A percentile compares a stretch with the other conserved stretches of the same genome.
phyloP scores from a whole-genome alignment of 768 basidiomycete genomes.

The Suillus occidentalis region DNA sequence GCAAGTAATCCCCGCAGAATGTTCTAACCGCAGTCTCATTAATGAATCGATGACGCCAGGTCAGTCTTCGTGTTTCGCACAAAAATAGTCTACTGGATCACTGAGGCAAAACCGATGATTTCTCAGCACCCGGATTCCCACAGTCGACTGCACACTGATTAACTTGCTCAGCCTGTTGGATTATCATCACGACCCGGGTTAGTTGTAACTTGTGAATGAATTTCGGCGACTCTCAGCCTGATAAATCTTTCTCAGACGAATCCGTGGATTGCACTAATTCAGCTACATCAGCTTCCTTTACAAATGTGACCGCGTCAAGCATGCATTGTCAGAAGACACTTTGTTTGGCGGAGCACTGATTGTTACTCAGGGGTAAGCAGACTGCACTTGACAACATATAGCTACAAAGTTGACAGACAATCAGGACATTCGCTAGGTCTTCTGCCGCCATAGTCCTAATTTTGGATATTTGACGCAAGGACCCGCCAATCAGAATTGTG shows the following conservation, averaged over 20 bases:
- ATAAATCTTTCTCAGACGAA: not conserved
- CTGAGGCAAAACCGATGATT: not conserved
- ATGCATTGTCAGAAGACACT: not conserved
- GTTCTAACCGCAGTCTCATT: too few relatives aligned
- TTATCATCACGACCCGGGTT: not conserved
- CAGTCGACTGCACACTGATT: not conserved
- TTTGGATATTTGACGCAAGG: not conserved
- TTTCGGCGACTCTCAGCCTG: slow-evolving; percentile 3
- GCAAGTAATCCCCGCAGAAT: not conserved
- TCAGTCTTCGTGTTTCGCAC: not conserved
- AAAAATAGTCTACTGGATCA: not conserved
- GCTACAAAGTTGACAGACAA: not conserved
- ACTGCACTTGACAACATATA: not conserved
- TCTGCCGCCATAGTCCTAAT: not conserved
- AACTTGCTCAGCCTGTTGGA: not conserved
- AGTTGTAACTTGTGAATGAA: not conserved
- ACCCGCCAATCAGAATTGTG: not conserved
- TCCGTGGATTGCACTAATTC: not conserved
- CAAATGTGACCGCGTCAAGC: not conserved
- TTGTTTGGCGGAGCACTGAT: not conserved
- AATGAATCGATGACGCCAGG: not conserved
- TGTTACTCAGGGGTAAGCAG: not conserved
- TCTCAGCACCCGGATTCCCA: not conserved
- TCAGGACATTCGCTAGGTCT: not conserved
- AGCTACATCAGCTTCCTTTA: not conserved